Base-by-base conservation (phyloP, 257 asterid genomes). In the Nicotiana benthamiana region DNA sequence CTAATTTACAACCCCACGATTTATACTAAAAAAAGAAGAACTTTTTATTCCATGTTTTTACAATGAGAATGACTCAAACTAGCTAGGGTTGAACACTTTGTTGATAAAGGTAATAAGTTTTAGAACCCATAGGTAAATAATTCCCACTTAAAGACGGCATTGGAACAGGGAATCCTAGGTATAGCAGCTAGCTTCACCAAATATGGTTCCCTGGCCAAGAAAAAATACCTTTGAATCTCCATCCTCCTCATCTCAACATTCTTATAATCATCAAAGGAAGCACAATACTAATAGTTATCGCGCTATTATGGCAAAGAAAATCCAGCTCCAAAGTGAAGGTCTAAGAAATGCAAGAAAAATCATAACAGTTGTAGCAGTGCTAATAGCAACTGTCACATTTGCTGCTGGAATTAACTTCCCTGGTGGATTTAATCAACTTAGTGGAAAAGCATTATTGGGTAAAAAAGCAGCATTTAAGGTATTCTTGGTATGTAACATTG, bases 101-200 rank as follows among this genome's bases (percentile, higher is more conserved):
- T 40, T 86, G 84, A 77, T 43, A 67, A 84, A 75, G 79, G 76
- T 84, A 83, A 82, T 86, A 89, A 75, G 87, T 88, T 70, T 85
- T 46, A 48, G 34, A 90, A 3, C 87, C 85, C 79, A 85, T 79
- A 24, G 97, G 91, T 22, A 86, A 82, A 48, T 91, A 88, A 36
- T 80, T 88, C 66, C 97, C 96, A 48, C 90, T 88, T 43, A 77
- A 2, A 40, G 48, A 40, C 1, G 89, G 43, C 92, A 91, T 89
- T 2, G 96, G 86, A 66, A 86, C 97, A 43, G 97, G 96, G 20
- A 94, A 89, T 0, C 97, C 97, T 0, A 89, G 52, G 53, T 90
- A 92, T 13, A 46, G 18, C 84, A 79, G 34, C 32, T 83, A 24
- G 53, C 26, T 13, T 15, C 88, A 48, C 11, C 66, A 5, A 17